Base-by-base conservation (phyloP, 2,329 filamentous ascomycete genomes). In the Pseudocercospora fijiensis region DNA sequence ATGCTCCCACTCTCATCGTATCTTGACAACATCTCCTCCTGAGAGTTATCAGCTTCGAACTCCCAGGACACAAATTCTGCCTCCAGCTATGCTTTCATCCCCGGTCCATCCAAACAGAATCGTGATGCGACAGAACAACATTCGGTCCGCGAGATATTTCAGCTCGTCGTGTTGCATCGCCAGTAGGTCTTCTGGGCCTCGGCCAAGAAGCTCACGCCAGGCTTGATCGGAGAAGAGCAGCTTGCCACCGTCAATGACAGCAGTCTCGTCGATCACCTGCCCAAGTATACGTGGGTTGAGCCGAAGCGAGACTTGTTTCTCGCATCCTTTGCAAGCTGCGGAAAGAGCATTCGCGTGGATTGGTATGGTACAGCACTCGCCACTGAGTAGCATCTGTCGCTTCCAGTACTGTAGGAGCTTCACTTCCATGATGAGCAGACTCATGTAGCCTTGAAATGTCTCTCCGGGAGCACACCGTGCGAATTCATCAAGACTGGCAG, bases 31-130 rank as follows among this genome's bases (percentile, higher is more conserved):
- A n/a, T n/a, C n/a, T n/a, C n/a, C n/a, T n/a, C n/a, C n/a, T n/a
- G n/a, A n/a, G n/a, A n/a, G n/a, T n/a, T n/a, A 52, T 77, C 70
- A 81, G 72, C 75, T 78, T 57, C 78, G 78, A 30, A 80, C 77
- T 10, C 79, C 78, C 53, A 84, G 69, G n/a, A 76, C 69, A 63
- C 74, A 76, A 16, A 76, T 70, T 47, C 73, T 63, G 4, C 72
- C 73, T 20, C 73, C 74, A 41, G 72, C 72, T 33, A 68, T 70
- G 49, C 65, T 71, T 60, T 72, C 72, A 49, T 74, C 70, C 3
- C 71, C 72, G 18, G 77, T 78, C 82, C 85, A 84, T 0, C 83
- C 85, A 70, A 88, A 85, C 4, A 82, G 78, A 68, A 88, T 66
- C 16, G 81, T 85, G 8, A 86, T 69, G 16, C 85, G 78, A 56